Evolutionary conservation across 805 yeast species (phyloP).

Genomic region (Cyberlindnera galapagoensis): DNA sequence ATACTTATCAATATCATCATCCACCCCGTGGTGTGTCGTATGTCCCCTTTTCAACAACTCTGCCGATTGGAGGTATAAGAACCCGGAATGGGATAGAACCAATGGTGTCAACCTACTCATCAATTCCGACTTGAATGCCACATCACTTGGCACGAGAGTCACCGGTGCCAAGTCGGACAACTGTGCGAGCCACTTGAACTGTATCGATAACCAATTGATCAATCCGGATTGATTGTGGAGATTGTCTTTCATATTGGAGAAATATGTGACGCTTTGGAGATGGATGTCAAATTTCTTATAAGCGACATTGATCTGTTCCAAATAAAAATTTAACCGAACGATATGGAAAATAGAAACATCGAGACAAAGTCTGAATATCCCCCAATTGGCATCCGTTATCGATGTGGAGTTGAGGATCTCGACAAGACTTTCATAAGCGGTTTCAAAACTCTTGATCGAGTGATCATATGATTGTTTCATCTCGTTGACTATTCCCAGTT

Average conservation of each 20-base stretch:
- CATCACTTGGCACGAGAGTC: constrained; percentile 31
- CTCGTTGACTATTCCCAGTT: constrained; percentile 45
- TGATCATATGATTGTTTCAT: constrained; percentile 40
- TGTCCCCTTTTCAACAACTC: constrained; percentile 25
- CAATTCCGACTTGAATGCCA: constrained; percentile 26
- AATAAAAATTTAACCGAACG: constrained; percentile 50
- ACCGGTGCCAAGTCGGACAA: constrained; percentile 44
- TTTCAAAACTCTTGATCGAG: constrained; percentile 44
- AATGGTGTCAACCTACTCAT: constrained; percentile 21
- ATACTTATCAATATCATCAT: constrained; percentile 4
- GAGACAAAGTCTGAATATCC: constrained; percentile 40
- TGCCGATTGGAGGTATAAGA: constrained; percentile 33
- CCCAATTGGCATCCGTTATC: constrained; percentile 29
- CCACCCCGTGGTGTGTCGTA: constrained; percentile 1
- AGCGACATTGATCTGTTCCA: constrained; percentile 53
- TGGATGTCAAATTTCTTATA: constrained; percentile 62
- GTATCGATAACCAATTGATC: constrained; percentile 57
- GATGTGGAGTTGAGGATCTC: constrained; percentile 29
- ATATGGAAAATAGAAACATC: constrained; percentile 62
- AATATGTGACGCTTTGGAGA: constrained; percentile 40
- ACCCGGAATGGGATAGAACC: constrained; percentile 39
- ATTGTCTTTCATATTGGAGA: constrained; percentile 27
- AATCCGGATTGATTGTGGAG: too few species aligned
- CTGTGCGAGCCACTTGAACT: constrained; percentile 60
- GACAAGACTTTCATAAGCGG: constrained; percentile 45